Conservation (phyloP, 371 early-diverging fungal species). For the Rhizopus sp. region DNA sequence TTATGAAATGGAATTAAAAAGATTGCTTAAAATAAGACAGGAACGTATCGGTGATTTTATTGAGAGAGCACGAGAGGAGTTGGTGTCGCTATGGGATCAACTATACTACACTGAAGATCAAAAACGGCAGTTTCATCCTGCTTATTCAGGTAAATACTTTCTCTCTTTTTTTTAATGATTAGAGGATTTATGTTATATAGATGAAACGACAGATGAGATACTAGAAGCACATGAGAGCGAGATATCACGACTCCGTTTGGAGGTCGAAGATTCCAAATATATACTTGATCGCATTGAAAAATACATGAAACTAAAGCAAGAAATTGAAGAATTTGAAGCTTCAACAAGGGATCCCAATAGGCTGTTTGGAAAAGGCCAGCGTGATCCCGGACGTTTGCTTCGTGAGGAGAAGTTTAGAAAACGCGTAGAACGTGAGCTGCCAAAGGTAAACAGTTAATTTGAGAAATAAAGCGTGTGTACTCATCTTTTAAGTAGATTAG, state of each 20-base stretch:
- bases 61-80: conserved; percentile 34
- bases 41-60: conserved; percentile 48
- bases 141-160: conserved; percentile 22
- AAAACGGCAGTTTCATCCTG: conserved; percentile 31
- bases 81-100: conserved; percentile 40
- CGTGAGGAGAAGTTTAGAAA: conserved; percentile 52
- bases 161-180: background rate
- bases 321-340: conserved; percentile 47
- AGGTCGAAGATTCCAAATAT: conserved; percentile 40
- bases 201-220: conserved; percentile 21
- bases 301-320: conserved; percentile 42
- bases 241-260: conserved; percentile 33
- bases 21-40: conserved; percentile 31
- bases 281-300: conserved; percentile 43
- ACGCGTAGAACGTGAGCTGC: conserved; percentile 43
- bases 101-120: conserved; percentile 38
- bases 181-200: conserved; percentile 3
- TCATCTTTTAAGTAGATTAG: conserved; percentile 11
- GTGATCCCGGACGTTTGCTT: conserved; percentile 50
- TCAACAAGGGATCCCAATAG: conserved; percentile 47
- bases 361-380: conserved; percentile 46
- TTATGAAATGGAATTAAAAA: conserved; percentile 35
- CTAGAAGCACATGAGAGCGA: conserved; percentile 42
- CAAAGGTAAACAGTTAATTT: conserved; percentile 26
- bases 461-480: background rate